A percentile compares a stretch with the other conserved stretches of the same genome.
Conservation (phyloP, 441 rosid genomes). For the Raphanus hybrid region DNA sequence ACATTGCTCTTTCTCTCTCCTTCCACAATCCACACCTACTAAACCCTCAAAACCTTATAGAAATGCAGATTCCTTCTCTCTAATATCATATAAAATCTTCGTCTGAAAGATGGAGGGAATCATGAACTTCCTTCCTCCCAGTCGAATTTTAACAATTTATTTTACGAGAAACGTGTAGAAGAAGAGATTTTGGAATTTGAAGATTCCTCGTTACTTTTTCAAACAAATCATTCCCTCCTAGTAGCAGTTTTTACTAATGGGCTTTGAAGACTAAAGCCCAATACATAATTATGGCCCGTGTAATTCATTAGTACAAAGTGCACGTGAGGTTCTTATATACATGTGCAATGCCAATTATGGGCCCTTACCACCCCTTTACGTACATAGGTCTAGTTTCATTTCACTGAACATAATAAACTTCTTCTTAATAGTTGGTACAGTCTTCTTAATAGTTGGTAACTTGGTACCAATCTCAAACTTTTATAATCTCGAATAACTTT, state of each 20-base stretch:
- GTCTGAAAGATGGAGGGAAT: neutral
- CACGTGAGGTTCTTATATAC: too few relatives aligned
- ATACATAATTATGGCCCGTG: too few relatives aligned
- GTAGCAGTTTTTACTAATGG: neutral
- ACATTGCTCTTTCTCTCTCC: slow-evolving; percentile 42
- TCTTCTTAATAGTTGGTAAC: too few relatives aligned
- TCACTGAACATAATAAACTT: neutral
- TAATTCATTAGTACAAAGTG: too few relatives aligned
- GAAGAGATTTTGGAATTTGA: neutral
- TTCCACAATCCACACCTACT: neutral
- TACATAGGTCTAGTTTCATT: neutral
- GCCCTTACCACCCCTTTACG: neutral
- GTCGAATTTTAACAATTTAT: neutral
- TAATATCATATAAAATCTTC: neutral
- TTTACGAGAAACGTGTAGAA: neutral
- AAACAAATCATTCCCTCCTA: neutral
- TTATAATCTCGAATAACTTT: too few relatives aligned
- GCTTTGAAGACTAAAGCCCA: neutral
- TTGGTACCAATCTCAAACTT: too few relatives aligned
- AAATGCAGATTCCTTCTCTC: neutral
- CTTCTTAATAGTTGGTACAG: neutral
- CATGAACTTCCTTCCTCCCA: neutral
- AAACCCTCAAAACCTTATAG: neutral
- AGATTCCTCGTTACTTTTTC: slow-evolving; percentile 12
- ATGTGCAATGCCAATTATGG: too few relatives aligned